Conservation (phyloP, 1,284 basidiomycete species). For the Leccinum fallax region DNA sequence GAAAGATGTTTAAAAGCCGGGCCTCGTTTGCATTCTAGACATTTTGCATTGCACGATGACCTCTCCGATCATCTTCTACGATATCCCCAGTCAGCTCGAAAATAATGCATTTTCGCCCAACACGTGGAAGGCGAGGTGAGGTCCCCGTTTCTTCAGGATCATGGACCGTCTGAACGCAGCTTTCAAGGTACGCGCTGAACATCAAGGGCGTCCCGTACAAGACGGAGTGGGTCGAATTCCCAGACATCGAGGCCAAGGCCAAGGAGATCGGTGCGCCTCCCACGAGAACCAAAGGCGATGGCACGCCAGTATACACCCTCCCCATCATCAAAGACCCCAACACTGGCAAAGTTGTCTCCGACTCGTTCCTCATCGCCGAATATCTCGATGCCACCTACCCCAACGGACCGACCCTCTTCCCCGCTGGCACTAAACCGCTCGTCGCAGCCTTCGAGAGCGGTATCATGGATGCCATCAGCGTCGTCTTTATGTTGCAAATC, state of each 20-base stretch:
- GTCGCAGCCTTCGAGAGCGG: slow-evolving; percentile 28
- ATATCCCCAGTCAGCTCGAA: slow-evolving; percentile 28
- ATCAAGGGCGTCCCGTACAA: slow-evolving; percentile 42
- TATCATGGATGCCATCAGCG: slow-evolving; percentile 10
- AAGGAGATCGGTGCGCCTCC: slow-evolving; percentile 36
- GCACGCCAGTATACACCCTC: slow-evolving; percentile 38
- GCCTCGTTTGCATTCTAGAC: not conserved
- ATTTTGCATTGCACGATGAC: slow-evolving; percentile 18
- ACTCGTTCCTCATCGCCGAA: slow-evolving; percentile 41
- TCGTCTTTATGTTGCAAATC: slow-evolving; percentile 20
- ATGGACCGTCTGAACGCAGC: not conserved
- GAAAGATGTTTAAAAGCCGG: slow-evolving; percentile 17
- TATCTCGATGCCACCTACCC: not conserved
- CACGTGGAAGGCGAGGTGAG: slow-evolving; percentile 26
- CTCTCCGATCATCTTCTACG: slow-evolving; percentile 31
- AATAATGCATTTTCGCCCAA: slow-evolving; percentile 34
- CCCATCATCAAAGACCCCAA: slow-evolving; percentile 41
- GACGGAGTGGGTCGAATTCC: slow-evolving; percentile 42
- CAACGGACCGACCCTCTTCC: slow-evolving; percentile 37
- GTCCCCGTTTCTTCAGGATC: not conserved
- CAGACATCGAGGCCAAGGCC: slow-evolving; percentile 38
- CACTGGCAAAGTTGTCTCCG: slow-evolving; percentile 31
- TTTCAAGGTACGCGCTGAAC: slow-evolving; percentile 30
- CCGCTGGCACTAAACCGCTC: slow-evolving; percentile 25
- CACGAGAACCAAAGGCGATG: slow-evolving; percentile 27